Evolutionary conservation across 2,329 filamentous ascomycete genomes (phyloP), one percentile per base, ranked within the genome.

Genomic region (Phialocephala subalpina): DNA sequence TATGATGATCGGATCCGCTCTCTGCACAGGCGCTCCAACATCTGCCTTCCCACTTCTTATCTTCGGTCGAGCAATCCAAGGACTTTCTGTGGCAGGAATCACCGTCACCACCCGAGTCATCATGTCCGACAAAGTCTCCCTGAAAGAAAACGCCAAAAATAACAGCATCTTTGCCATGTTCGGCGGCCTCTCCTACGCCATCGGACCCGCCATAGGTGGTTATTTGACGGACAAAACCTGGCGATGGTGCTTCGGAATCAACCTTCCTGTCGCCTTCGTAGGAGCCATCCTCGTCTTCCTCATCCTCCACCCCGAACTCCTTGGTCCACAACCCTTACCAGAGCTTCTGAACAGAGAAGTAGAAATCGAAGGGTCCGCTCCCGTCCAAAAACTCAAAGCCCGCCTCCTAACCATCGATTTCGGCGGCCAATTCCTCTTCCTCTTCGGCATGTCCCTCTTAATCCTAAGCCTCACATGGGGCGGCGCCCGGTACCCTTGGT

Each of bases 201-300:
- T 63, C 38, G 63, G 88, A 0, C 88, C 89, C 0, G 82, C 90
- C 4, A 79, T 89, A 38, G 89, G 89, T 40, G 63, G 82, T 1
- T 85, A 84, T 65, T 79, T 87, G 20, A 84, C 84, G 27, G 78
- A 80, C 33, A 76, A 80, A 7, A 83, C 82, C 70, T 91, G 88
- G 88, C 79, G 88, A 58, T 92, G 90, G 82, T 89, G 87, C 72
- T 92, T 92, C 73, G 86, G 83, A 38, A 83, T 91, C 60, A 87
- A 86, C 67, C 79, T 89, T 18, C 86, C 87, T 20, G 81, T 89
- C 53, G 82, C 79, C 1, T 78, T 81, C 2, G 71, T 84, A 20
- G 84, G 83, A 7, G 79, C 89, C 42, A 55, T 84, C 20, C 64
- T 86, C 47, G 80, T 87, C 58, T 84, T 85, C 71, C 75, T 89